phyloP scores from a whole-genome alignment of 805 yeast genomes.

The Pachysolen tannophilus region DNA sequence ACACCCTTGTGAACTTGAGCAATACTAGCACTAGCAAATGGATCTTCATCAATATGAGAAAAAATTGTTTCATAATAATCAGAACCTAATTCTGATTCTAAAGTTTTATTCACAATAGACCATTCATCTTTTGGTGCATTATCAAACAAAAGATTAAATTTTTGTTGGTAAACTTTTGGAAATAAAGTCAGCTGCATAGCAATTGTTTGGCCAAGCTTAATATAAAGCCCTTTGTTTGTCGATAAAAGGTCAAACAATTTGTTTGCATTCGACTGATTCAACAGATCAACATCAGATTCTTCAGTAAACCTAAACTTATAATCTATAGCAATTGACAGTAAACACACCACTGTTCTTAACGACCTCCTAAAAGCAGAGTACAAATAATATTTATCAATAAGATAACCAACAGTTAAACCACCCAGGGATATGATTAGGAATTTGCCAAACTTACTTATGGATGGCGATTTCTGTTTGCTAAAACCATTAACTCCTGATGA shows the following conservation, averaged over 20 bases:
- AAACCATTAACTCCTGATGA: no score
- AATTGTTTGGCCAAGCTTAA: slow-evolving; percentile 72
- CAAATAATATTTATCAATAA: slow-evolving; percentile 29
- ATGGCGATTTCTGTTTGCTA: no score
- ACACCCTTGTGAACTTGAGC: slow-evolving; percentile 61
- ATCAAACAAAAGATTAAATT: slow-evolving; percentile 54
- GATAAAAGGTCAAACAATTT: slow-evolving; percentile 36
- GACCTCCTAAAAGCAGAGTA: slow-evolving; percentile 49
- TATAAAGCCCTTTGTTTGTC: slow-evolving; percentile 53
- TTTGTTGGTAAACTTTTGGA: slow-evolving; percentile 54
- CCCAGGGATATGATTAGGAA: no score
- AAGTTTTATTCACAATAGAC: slow-evolving; percentile 32
- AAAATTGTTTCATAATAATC: slow-evolving; percentile 32
- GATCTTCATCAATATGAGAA: slow-evolving; percentile 38
- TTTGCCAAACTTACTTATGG: no score
- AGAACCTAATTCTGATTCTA: slow-evolving; percentile 32
- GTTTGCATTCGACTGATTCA: slow-evolving; percentile 55
- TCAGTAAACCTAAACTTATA: slow-evolving; percentile 47
- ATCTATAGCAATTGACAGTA: slow-evolving; percentile 47
- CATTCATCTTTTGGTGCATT: slow-evolving; percentile 57
- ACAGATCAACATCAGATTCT: slow-evolving; percentile 35
- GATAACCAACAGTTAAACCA: slow-evolving; percentile 14
- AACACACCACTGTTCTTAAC: slow-evolving; percentile 36
- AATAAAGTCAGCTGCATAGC: slow-evolving; percentile 68
- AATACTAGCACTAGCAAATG: slow-evolving; percentile 69